A percentile compares a stretch with the other conserved stretches of the same genome.
These are phyloP conservation scores for Populus alba DNA, from an alignment of 345 rosid species.

Conservation along the genomic window DNA sequence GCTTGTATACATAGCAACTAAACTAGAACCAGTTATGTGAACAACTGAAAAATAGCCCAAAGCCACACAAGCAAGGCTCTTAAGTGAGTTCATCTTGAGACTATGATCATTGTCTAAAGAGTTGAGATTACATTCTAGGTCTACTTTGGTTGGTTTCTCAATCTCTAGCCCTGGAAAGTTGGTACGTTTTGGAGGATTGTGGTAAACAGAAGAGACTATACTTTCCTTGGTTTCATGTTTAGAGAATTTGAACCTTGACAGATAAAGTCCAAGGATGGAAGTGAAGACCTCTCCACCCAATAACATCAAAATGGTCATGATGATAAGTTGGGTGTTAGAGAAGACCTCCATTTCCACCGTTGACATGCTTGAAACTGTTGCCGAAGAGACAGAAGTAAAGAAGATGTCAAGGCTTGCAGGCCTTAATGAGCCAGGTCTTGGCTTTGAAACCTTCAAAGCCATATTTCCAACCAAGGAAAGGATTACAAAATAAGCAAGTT, in stretches of 20 bases:
- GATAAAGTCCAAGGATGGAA: constrained; percentile 44
- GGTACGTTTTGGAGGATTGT: neutral
- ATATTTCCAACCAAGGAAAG: constrained; percentile 32
- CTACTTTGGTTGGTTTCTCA: neutral
- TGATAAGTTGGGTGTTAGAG: constrained; percentile 56
- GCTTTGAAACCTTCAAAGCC: constrained; percentile 33
- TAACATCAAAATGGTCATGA: constrained; percentile 56
- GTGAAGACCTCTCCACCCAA: constrained; percentile 62
- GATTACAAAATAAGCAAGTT: constrained; percentile 37
- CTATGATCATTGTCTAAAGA: neutral
- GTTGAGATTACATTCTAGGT: neutral
- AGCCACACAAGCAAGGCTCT: constrained; percentile 1
- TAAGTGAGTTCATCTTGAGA: neutral
- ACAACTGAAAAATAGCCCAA: constrained; percentile 5
- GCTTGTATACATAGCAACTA: neutral
- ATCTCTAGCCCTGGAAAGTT: neutral
- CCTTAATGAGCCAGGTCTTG: constrained; percentile 27
- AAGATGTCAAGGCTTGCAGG: constrained; percentile 49
- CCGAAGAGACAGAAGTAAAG: constrained; percentile 72
- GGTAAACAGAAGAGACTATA: neutral
- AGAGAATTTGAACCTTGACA: neutral
- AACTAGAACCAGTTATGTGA: neutral
- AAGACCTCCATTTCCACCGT: constrained; percentile 75
- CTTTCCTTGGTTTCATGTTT: neutral
- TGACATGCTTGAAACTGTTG: constrained; percentile 70